Base-by-base conservation (phyloP, 441 rosid species). In the Erodium moschatum region DNA sequence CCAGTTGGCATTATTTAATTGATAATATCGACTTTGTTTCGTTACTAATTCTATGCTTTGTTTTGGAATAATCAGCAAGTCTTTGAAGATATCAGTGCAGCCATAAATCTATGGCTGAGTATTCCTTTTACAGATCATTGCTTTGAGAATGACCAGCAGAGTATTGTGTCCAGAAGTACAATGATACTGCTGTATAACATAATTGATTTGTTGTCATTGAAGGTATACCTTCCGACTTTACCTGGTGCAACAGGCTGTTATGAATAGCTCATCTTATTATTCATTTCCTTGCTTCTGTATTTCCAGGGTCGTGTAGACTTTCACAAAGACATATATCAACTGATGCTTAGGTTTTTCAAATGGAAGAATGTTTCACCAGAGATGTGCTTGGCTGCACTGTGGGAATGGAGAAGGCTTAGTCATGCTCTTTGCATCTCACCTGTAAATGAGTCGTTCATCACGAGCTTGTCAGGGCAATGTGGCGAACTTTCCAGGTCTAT, bases 361-460 rank as follows among this genome's bases (percentile, higher is more conserved):
- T 77, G 72, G 72, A 89, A 84, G 80, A 78, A 81, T 66, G 67
- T 86, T 70, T 79, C 82, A 66, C 19, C 76, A 56, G 89, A 79
- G 80, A 87, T 72, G 79, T 86, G 84, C 73, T 50, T 92, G 74
- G 73, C 87, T 72, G 75, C 77, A 72, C 74, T 92, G 64, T 92
- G 98, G 99, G 91, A 83, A 75, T 75, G 83, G 73, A 86, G 97
- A 82, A 89, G 97, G 81, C 86, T 90, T 40, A 85, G 86, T 76
- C 98, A 92, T 78, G 86, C 89, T 20, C 90, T 92, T 70, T 95
- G 98, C 75, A 74, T 77, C 70, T 83, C 96, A 68, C 96, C 97
- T 44, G 73, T 95, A 61, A 78, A 80, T 78, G 90, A 91, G 48
- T 84, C 78, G 67, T 80, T 91, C 58, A 76, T 83, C 35, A 54